Base-by-base conservation (phyloP, 2,329 filamentous ascomycete species). In the Fusarium temperatum region DNA sequence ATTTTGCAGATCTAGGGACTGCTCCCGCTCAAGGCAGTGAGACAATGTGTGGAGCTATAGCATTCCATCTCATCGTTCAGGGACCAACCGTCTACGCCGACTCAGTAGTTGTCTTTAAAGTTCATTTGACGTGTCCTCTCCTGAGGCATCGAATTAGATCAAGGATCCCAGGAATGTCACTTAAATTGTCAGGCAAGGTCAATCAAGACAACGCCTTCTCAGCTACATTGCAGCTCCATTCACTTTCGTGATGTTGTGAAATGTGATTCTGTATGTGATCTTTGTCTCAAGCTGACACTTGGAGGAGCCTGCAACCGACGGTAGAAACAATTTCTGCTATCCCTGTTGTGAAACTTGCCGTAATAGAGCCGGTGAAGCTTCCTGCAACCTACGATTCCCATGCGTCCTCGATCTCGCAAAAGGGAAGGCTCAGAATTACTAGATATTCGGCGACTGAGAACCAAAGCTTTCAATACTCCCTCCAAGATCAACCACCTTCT, bases 221-320 rank as follows among this genome's bases (percentile, higher is more conserved):
- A 45, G 17, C n/a, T 26, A 18, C 42, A 13, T 5, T 12, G 12
- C 17, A 18, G 26, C 24, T 45, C n/a, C 12, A 6, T 45, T 26
- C 36, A 36, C 11, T 10, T 5, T 11, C 4, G n/a, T 5, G 7
- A 13, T 26, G 22, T 18, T 28, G 17, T 20, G 13, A 13, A 53
- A 20, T 36, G 30, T 24, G 15, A 30, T 26, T 53, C 10, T 8
- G 12, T 11, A 41, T 26, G 12, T 22, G 5, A n/a, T 41, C 6
- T 15, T 24, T 44, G 39, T 56, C 39, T 56, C 11, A 44, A 35
- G 54, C 54, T 56, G 54, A 56, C 24, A 56, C 54, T 15, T 44
- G 10, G 3, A 10, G 15, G 24, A 10, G 24, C 17, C 28, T n/a
- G 11, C 9, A 12, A 51, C 24, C 9, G n/a, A 41, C 14, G 13